Evolutionary conservation across 345 rosid genomes (phyloP).

Genomic region (Salix suchowensis): DNA sequence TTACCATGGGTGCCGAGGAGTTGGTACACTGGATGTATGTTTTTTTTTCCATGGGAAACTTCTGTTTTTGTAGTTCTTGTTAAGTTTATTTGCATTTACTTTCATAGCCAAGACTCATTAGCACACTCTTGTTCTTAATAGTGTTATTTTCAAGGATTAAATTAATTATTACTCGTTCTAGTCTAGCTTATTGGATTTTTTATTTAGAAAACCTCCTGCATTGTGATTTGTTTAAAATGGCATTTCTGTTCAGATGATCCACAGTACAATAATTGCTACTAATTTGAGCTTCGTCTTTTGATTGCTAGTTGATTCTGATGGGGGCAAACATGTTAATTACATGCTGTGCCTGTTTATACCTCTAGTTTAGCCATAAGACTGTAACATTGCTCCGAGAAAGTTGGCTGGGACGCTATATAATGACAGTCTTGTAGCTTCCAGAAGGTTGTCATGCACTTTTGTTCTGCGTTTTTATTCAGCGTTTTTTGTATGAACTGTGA

Average conservation of each 20-base stretch:
- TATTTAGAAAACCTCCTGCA: not conserved
- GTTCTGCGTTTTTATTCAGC: not conserved
- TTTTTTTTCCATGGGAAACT: not conserved
- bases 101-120: not conserved
- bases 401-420: not conserved
- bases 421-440: too few relatives aligned
- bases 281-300: not conserved
- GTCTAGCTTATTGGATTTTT: not conserved
- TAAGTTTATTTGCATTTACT: conserved; percentile 13
- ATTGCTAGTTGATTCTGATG: not conserved
- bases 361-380: not conserved
- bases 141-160: conserved; percentile 2
- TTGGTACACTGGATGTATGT: conserved; percentile 15
- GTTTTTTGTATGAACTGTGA: not conserved
- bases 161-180: not conserved
- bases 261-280: not conserved
- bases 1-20: conserved; percentile 1
- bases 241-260: not conserved
- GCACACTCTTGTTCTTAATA: conserved; percentile 2
- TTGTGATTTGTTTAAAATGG: not conserved
- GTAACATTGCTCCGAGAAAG: not conserved
- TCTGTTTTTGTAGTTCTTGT: too few relatives aligned
- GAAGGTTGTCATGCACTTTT: too few relatives aligned
- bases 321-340: not conserved
- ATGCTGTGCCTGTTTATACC: too few relatives aligned